Evolutionary conservation across 2,329 filamentous ascomycete species (phyloP), one percentile per base, ranked within the genome.

Genomic region (Hypoxylon rubiginosum): DNA sequence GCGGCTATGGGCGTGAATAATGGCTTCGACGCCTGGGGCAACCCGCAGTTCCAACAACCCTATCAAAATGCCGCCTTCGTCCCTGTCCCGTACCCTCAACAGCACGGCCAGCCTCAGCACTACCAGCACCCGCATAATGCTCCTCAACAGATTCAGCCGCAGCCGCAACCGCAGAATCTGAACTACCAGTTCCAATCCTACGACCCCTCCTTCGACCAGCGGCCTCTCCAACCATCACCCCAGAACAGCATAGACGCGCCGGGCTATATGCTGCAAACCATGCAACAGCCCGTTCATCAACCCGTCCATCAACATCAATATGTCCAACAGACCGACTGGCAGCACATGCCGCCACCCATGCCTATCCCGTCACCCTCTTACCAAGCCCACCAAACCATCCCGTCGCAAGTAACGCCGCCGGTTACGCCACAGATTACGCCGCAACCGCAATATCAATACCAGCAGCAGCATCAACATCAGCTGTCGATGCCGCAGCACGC

Each of bases 281-380:
- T 73, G 39, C 75, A 77, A 49, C 82, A 80, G 48, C 76, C 80
- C 17, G 71, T 75, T 36, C 77, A 78, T 43, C 76, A 81, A 51
- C 74, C 78, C 26, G 78, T 79, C 57, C 70, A 79, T 74, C 70
- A 67, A 62, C 75, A 74, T 32, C 73, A 77, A 24, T 77, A 79
- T 68, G 70, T 73, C 39, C 76, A 78, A 52, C 77, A 80, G 34
- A 63, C 70, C 41, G 60, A 68, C 49, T 74, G 72, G 68, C 71
- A 75, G 15, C 72, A 71, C 4, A 73, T 75, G 67, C 70, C 71
- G 4, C 74, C 74, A 30, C 76, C 73, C 6, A 67, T 71, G 58
- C 70, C 73, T 8, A 64, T 71, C 53, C 62, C 84, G 82, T 75
- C 86, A 85, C 55, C 91, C 77, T 71, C 88, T 69, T 62, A 70